Evolutionary conservation across 768 basidiomycete genomes (phyloP).

Genomic region (Hebeloma cylindrosporum): DNA sequence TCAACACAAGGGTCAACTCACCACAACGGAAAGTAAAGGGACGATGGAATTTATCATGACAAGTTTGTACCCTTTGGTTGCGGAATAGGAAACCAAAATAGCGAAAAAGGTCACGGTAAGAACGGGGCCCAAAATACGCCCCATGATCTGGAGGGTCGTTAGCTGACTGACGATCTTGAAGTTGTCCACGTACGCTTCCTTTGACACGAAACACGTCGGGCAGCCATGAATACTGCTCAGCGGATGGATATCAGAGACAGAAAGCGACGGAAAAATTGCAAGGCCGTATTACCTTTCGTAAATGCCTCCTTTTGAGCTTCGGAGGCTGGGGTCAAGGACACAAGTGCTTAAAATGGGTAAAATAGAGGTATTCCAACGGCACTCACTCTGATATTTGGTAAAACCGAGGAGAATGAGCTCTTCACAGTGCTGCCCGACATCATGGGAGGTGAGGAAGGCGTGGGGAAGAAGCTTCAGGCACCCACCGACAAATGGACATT

Average conservation of each 20-base stretch:
- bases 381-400: slow-evolving; percentile 12
- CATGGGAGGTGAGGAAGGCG: not conserved
- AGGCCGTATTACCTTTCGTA: slow-evolving; percentile 12
- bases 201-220: slow-evolving; percentile 48
- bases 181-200: slow-evolving; percentile 79
- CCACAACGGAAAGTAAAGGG: slow-evolving; percentile 87
- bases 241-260: not conserved
- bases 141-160: slow-evolving; percentile 54
- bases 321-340: slow-evolving; percentile 10
- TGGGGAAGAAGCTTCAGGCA: not conserved
- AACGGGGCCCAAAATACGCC: slow-evolving; percentile 76
- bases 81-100: slow-evolving; percentile 55
- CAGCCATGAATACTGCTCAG: slow-evolving; percentile 20
- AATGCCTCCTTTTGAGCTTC: slow-evolving; percentile 13
- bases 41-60: slow-evolving; percentile 81
- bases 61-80: slow-evolving; percentile 55
- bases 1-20: slow-evolving; percentile 37
- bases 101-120: slow-evolving; percentile 81
- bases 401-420: slow-evolving; percentile 15
- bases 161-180: not conserved
- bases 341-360: not conserved
- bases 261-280: not conserved
- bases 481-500: not conserved
- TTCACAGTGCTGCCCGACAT: slow-evolving; percentile 12
- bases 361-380: not conserved